These are phyloP conservation scores for Cryptococcus sp. DNA, from an alignment of 1,284 basidiomycete species.

Conservation along the genomic window DNA sequence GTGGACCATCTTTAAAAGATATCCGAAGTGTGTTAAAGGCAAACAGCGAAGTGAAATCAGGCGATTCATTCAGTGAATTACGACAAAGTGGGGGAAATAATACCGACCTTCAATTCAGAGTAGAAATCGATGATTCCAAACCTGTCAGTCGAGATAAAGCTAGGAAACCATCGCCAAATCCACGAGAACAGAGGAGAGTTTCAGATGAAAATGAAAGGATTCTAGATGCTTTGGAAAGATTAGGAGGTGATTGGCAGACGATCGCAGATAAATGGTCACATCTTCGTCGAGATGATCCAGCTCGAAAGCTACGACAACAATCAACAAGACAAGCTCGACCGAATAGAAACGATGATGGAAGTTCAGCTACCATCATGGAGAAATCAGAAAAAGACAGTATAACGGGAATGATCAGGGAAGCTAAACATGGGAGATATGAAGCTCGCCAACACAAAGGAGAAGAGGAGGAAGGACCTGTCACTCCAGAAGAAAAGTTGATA, in stretches of 20 bases:
- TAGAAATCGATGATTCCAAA: neutral
- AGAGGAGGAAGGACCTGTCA: neutral
- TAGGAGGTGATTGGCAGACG: neutral
- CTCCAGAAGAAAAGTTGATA: too few relatives aligned
- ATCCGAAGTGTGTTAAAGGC: neutral
- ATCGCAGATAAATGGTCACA: neutral
- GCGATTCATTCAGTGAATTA: neutral
- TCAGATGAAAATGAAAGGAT: neutral
- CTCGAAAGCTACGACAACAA: neutral
- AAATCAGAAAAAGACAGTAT: neutral
- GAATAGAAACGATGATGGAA: neutral
- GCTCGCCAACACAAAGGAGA: neutral
- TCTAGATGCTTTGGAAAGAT: neutral
- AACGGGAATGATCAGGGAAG: neutral
- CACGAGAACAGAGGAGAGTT: neutral
- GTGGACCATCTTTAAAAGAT: conserved; percentile 1
- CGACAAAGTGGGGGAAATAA: neutral
- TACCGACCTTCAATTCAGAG: neutral
- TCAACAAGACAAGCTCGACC: neutral
- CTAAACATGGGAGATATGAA: neutral
- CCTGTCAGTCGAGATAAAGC: neutral
- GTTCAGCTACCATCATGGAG: neutral
- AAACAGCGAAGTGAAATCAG: neutral
- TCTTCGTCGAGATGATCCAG: neutral
- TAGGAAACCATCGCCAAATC: neutral